Evolutionary conservation across 2,329 filamentous ascomycete species (phyloP).

Genomic region (Microdochium trichocladiopsis): DNA sequence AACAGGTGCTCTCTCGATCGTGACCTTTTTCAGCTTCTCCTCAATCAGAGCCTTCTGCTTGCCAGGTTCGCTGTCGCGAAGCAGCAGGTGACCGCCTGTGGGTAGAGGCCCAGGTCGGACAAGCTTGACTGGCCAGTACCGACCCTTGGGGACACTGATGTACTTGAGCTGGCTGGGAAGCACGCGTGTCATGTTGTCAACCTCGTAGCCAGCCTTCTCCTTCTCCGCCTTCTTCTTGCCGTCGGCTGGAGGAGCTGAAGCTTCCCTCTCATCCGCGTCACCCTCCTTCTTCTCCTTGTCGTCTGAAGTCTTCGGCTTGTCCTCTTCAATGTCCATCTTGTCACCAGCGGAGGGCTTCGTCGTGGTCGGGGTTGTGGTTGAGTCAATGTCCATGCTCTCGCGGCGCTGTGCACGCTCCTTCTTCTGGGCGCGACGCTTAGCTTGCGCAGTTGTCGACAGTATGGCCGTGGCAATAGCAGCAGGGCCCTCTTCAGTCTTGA

Average conservation of each 20-base stretch:
- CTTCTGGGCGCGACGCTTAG: constrained; percentile 87
- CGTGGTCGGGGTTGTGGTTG: constrained; percentile 68
- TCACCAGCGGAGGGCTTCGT: constrained; percentile 49
- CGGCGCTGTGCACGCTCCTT: constrained; percentile 85
- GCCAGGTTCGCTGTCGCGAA: constrained; percentile 74
- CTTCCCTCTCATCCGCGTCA: constrained; percentile 53
- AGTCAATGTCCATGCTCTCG: constrained; percentile 94
- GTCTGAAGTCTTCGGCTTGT: constrained; percentile 38
- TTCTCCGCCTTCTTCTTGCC: constrained; percentile 87
- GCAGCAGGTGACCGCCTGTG: constrained; percentile 87
- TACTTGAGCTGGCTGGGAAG: constrained; percentile 91
- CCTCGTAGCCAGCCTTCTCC: constrained; percentile 93
- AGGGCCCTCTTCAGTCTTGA: constrained; percentile 88
- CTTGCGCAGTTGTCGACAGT: constrained; percentile 92
- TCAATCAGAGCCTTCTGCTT: constrained; percentile 79
- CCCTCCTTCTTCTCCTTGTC: constrained; percentile 55
- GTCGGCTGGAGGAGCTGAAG: constrained; percentile 40
- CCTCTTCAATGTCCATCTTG: constrained; percentile 79
- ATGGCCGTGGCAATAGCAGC: constrained; percentile 94
- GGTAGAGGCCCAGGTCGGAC: constrained; percentile 47
- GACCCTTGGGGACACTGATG: constrained; percentile 82
- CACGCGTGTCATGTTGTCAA: constrained; percentile 95
- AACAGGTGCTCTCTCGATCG: constrained; percentile 54
- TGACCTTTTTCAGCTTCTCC: constrained; percentile 82
- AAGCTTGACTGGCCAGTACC: constrained; percentile 81